Evolutionary conservation across 176 grass and related monocot genomes (phyloP), one percentile per base, ranked within the genome.

Genomic region (Saccharum spontaneum): DNA sequence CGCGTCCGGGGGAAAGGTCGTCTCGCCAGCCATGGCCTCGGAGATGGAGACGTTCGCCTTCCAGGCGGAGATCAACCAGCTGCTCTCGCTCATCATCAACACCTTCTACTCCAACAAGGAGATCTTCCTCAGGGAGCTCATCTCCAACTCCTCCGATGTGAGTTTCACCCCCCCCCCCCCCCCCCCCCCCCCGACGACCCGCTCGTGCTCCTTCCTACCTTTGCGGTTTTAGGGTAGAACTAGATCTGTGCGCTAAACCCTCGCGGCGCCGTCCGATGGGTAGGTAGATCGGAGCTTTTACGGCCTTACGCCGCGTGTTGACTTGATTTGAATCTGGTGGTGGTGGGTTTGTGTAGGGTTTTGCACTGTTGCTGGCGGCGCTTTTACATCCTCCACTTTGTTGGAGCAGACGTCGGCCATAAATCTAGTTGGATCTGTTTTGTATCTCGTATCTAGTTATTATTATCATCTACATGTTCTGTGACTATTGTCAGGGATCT

Each of bases 81-180:
- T 97, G 17, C 88, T 97, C 10, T 94, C 92, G 23, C 83, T 97
- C 66, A 97, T 97, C 86, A 97, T 97, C 84, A 97, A 97, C 90
- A 97, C 95, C 55, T 97, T 97, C 84, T 97, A 97, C 92, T 97
- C 95, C 84, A 97, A 97, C 82, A 97, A 97, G 95, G 95, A 97
- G 92, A 97, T 94, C 88, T 97, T 97, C 89, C 95, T 97, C 24
- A 82, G 92, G 41, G 95, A 97, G 86, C 78, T 97, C 75, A 92
- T 97, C 79, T 94, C 92, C 79, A 97, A 97, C 92, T 88, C 84
- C 52, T 97, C 90, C 12, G 95, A 94, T 97, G 92, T 94, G 68
- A 91, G 84, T 26, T 10, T 45, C 23, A 26, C 34, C 8, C 36
- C 8, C 8, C 12, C 3, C 30, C n/a, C 24, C 37, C 3, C 30